phyloP scores from a whole-genome alignment of 345 rosid species.

The Carallia pectinifolia region DNA sequence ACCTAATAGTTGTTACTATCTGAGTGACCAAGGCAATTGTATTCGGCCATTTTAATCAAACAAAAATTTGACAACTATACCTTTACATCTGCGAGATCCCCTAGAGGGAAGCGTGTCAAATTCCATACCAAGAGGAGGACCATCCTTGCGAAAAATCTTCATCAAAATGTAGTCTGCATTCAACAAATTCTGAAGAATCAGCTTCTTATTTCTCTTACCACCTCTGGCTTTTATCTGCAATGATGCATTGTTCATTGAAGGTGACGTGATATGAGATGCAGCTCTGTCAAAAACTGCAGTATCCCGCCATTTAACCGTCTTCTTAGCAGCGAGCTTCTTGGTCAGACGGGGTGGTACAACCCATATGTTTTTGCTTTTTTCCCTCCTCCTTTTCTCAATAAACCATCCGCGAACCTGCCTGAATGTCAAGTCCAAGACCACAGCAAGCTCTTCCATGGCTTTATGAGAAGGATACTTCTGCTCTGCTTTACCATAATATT shows the following conservation, averaged over 20 bases:
- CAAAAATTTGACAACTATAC: slow-evolving; percentile 16
- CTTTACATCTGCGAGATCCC: slow-evolving; percentile 24
- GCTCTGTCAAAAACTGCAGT: slow-evolving; percentile 5
- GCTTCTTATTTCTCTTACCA: slow-evolving; percentile 26
- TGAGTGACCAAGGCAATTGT: no score
- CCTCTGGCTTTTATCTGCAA: slow-evolving; percentile 21
- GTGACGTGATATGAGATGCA: slow-evolving; percentile 14
- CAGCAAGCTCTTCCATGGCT: slow-evolving; percentile 56
- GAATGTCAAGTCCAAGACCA: slow-evolving; percentile 52
- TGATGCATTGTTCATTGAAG: slow-evolving; percentile 26
- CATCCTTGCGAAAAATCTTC: slow-evolving; percentile 85
- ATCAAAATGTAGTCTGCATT: slow-evolving; percentile 57
- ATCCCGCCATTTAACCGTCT: slow-evolving; percentile 19
- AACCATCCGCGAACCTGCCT: slow-evolving; percentile 82
- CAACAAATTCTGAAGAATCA: slow-evolving; percentile 47
- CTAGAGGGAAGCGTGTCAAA: slow-evolving; percentile 61
- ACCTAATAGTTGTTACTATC: not conserved
- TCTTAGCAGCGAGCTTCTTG: slow-evolving; percentile 19
- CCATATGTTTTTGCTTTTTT: slow-evolving; percentile 29
- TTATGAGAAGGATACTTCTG: slow-evolving; percentile 51
- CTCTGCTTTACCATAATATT: slow-evolving; percentile 44
- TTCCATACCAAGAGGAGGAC: slow-evolving; percentile 78
- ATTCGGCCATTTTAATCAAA: not conserved
- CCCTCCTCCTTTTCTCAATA: slow-evolving; percentile 64
- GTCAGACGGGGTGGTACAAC: slow-evolving; percentile 13